phyloP scores from a whole-genome alignment of 2,329 filamentous ascomycete species.

The Trichoderma atroviride region DNA sequence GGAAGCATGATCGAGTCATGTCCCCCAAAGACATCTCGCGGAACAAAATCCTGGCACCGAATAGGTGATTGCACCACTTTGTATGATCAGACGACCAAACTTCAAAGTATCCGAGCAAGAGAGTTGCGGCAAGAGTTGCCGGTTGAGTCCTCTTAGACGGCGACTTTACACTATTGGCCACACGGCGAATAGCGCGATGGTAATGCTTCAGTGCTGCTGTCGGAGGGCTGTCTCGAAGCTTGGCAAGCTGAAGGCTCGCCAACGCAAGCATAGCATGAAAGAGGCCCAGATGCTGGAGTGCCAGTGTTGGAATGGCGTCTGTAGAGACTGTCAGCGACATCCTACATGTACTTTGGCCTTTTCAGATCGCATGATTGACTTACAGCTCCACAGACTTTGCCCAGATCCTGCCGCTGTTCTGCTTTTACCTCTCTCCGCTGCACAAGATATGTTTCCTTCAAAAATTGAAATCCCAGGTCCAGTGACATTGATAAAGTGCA shows the following conservation, averaged over 20 bases:
- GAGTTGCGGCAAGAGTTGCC: conserved; percentile 82
- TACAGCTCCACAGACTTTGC: conserved; percentile 67
- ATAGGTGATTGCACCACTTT: conserved; percentile 92
- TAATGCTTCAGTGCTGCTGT: conserved; percentile 91
- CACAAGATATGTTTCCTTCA: conserved; percentile 77
- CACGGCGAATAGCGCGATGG: conserved; percentile 76
- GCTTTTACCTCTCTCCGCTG: conserved; percentile 60
- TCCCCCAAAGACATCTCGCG: conserved; percentile 77
- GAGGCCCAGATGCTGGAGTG: conserved; percentile 81
- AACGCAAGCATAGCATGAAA: conserved; percentile 89
- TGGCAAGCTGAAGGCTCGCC: conserved; percentile 84
- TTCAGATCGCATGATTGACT: conserved; percentile 34
- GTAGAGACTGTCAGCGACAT: background rate
- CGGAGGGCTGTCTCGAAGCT: conserved; percentile 71
- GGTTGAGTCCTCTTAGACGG: conserved; percentile 70
- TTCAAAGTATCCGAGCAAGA: conserved; percentile 89
- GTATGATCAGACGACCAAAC: conserved; percentile 92
- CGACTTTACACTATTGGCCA: conserved; percentile 75
- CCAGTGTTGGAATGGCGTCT: conserved; percentile 80
- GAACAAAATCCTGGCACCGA: conserved; percentile 80
- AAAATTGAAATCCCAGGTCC: conserved; percentile 85
- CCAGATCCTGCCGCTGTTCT: conserved; percentile 63
- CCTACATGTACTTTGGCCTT: too few relatives aligned
- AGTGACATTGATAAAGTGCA: conserved; percentile 88
- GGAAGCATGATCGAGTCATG: conserved; percentile 71